Percentiles rank a stretch among this genome's conserved stretches.
Conservation (phyloP, 768 basidiomycete species). For the Lactarius akahatsu region DNA sequence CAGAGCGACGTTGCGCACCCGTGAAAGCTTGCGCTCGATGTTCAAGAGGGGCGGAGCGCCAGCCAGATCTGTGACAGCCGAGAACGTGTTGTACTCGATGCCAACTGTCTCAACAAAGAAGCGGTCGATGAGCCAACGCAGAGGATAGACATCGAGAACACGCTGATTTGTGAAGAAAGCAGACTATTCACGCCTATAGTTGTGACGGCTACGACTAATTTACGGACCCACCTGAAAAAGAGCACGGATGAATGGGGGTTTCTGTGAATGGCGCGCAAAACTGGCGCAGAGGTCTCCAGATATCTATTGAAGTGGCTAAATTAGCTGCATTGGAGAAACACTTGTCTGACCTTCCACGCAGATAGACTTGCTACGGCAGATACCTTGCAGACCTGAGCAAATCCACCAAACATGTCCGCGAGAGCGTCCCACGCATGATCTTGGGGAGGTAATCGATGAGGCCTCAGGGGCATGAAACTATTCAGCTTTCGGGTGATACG, state of each 20-base stretch:
- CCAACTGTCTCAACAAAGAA: conserved; percentile 51
- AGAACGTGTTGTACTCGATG: conserved; percentile 53
- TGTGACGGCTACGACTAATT: conserved; percentile 17
- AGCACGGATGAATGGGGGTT: conserved; percentile 61
- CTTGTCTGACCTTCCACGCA: conserved; percentile 59
- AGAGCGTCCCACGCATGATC: conserved; percentile 54
- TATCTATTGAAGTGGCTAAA: conserved; percentile 36
- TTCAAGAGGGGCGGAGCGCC: conserved; percentile 41
- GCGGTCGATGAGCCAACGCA: conserved; percentile 55
- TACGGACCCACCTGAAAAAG: conserved; percentile 52
- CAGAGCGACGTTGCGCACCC: conserved; percentile 33
- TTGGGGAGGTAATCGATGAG: conserved; percentile 50
- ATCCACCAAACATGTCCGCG: conserved; percentile 50
- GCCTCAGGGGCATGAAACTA: conserved; percentile 66
- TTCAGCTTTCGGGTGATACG: conserved; percentile 64
- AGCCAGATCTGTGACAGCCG: conserved; percentile 40
- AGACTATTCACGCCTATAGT: conserved; percentile 17
- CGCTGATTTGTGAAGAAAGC: conserved; percentile 12
- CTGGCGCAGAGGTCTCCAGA: conserved; percentile 53
- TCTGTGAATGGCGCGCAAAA: conserved; percentile 42
- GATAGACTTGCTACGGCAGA: conserved; percentile 45
- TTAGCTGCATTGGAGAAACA: not conserved
- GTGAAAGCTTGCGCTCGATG: conserved; percentile 42
- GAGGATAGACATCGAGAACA: conserved; percentile 43
- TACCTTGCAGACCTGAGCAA: conserved; percentile 52